Evolutionary conservation across 75 land plant species (phyloP), one percentile per base, ranked within the genome.

Genomic region (Picea glauca): DNA sequence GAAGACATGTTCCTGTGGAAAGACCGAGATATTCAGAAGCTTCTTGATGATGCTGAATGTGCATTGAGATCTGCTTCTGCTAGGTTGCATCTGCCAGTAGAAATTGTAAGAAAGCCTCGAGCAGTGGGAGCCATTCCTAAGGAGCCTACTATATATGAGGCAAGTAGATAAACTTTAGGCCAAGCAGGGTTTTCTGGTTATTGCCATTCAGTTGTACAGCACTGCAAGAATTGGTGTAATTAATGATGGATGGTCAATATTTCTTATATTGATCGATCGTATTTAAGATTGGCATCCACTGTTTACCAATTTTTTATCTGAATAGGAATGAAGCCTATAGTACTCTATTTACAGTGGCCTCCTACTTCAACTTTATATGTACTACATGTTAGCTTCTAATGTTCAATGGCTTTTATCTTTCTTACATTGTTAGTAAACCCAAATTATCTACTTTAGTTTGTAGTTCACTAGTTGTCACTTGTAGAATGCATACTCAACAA

Each of bases 51-150:
- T 72, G 87, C 87, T 38, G 81, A 85, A 62, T 70, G 76, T 62
- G 77, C 87, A 72, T 62, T 85, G 58, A 77, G 31, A 32, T 85
- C 88, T 7, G 88, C 88, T 46, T 77, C 88, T 30, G 87, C 83
- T 26, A 58, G 88, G 72, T 21, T 87, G 15, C 81, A 76, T 43
- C 33, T 87, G 2, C 87, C 88, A 38, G 77, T 87, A 15, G 80
- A 85, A 31, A 58, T 85, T 67, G 77, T 87, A 30, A 78, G 88
- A 58, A 87, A 87, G 76, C 88, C 88, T 9, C 72, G 88, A 46
- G 87, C 88, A 38, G 88, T 87, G 13, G 88, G 88, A 58, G 88
- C 84, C 58, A 78, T 87, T 59, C 88, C 88, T 57, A 81, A 82
- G 54, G 81, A 81, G 60, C 83, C 87, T 0, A 87, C 88, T 30